Evolutionary conservation across 2,329 filamentous ascomycete species (phyloP), one percentile per base, ranked within the genome.

Genomic region (Aspergillus sp.): DNA sequence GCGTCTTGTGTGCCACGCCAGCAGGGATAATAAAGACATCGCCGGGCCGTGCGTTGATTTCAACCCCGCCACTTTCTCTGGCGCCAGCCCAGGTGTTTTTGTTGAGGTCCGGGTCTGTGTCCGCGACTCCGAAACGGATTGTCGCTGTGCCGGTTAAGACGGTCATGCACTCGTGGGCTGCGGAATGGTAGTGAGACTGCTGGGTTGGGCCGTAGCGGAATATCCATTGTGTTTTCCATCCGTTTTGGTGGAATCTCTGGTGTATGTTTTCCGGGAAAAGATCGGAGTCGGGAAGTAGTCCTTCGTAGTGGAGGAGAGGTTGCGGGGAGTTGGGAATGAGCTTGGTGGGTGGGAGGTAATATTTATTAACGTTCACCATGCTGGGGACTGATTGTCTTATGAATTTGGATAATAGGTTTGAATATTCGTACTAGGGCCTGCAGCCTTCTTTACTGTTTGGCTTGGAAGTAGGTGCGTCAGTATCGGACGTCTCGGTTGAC

Each of bases 11-110:
- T 7, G 75, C 70, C 1, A 76, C 69, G 0, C 78, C 78, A 0
- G 77, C 75, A 0, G 79, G 79, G 2, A 82, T 66, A 10, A 82
- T 63, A 50, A 82, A 81, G 0, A 81, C 76, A 52, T 82, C 79
- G 1, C 79, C 79, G 0, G 71, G 62, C 1, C 65, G 51, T 0
- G 74, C 79, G 3, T 70, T 48, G 0, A 81, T 44, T 41, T 74
- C 68, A 0, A 81, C 46, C 0, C 76, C 78, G 0, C 74, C 76
- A 0, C 66, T 57, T 50, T 81, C 77, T 28, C 62, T 44, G 5
- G 46, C 47, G 7, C 30, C 42, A 26, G 45, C 43, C 30, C 52
- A 48, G 4, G 51, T 55, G 34, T 54, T 49, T n/a, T 47, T 36
- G 4, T 47, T 12, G 9, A 41, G 34, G 27, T 54, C 46, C 0